Conservation (phyloP, 2,329 filamentous ascomycete species). For the Samsoniella hepiali region DNA sequence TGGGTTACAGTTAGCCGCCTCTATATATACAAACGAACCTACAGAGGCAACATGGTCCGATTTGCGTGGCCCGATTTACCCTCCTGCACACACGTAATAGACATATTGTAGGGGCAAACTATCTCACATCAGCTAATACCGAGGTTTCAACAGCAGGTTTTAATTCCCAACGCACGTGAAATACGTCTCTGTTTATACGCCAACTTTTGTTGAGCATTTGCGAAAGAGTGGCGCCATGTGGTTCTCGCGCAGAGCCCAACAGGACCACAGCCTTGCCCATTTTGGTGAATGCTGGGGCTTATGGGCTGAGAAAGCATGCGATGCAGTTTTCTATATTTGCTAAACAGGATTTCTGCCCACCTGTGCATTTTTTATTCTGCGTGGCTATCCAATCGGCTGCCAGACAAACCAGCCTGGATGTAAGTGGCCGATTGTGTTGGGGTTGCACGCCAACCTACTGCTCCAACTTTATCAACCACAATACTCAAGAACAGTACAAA, state of each 20-base stretch:
- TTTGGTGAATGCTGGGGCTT: slow-evolving; percentile 58
- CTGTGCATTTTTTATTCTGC: no score
- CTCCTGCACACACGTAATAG: background rate
- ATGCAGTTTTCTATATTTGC: no score
- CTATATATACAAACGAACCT: background rate
- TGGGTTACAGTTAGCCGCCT: no score
- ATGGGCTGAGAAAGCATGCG: background rate
- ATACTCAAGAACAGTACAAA: background rate
- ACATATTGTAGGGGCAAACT: background rate
- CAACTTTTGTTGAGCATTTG: slow-evolving; percentile 3
- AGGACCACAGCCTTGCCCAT: slow-evolving; percentile 60
- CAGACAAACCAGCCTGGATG: background rate
- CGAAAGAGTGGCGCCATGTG: background rate
- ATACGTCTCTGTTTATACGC: background rate
- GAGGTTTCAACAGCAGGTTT: background rate
- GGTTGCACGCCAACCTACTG: background rate
- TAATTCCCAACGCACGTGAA: slow-evolving; percentile 6
- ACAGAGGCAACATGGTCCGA: background rate
- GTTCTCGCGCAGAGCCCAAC: slow-evolving; percentile 55
- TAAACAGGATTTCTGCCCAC: no score
- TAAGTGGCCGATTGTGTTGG: background rate
- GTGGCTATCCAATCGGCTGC: background rate
- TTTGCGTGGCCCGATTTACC: background rate
- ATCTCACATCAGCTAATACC: background rate
- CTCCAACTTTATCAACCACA: background rate